These are phyloP conservation scores for Nannizziopsis barbatae DNA, from an alignment of 2,329 filamentous ascomycete species.

Conservation along the genomic window DNA sequence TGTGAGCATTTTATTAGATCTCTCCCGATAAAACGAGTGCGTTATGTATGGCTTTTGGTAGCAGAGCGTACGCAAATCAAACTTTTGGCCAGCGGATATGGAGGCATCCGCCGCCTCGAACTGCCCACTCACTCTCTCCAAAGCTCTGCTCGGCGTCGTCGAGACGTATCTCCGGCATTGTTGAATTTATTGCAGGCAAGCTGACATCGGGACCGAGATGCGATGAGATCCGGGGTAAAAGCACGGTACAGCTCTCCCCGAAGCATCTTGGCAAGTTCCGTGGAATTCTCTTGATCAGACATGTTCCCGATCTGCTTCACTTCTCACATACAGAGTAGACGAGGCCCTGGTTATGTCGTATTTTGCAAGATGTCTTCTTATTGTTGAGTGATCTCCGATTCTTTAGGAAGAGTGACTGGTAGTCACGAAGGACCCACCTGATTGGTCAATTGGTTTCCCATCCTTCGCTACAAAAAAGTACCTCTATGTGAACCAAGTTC, in stretches of 20 bases:
- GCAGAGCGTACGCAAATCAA: too few relatives aligned
- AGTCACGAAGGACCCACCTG: too few relatives aligned
- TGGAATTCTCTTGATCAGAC: constrained; percentile 4
- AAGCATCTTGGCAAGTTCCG: constrained; percentile 42
- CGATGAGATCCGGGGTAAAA: constrained; percentile 57
- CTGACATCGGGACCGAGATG: constrained; percentile 52
- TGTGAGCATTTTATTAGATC: neutral
- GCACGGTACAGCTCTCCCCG: constrained; percentile 62
- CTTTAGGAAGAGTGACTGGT: too few relatives aligned
- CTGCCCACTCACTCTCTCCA: constrained; percentile 55
- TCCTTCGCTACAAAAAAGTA: too few relatives aligned
- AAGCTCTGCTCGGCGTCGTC: constrained; percentile 53
- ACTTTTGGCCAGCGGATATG: neutral
- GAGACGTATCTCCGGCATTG: constrained; percentile 46
- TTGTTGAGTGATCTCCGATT: neutral
- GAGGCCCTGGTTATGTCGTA: too few relatives aligned
- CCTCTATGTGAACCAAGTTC: too few relatives aligned
- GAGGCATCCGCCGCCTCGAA: neutral
- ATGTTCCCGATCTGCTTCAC: neutral
- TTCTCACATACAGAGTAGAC: too few relatives aligned
- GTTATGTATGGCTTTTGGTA: too few relatives aligned
- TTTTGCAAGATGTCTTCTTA: too few relatives aligned
- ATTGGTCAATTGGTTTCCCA: too few relatives aligned
- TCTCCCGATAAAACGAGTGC: too few relatives aligned
- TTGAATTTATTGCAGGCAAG: constrained; percentile 55